Conservation (phyloP, 495 filamentous ascomycete species). For the Neurospora africana region DNA sequence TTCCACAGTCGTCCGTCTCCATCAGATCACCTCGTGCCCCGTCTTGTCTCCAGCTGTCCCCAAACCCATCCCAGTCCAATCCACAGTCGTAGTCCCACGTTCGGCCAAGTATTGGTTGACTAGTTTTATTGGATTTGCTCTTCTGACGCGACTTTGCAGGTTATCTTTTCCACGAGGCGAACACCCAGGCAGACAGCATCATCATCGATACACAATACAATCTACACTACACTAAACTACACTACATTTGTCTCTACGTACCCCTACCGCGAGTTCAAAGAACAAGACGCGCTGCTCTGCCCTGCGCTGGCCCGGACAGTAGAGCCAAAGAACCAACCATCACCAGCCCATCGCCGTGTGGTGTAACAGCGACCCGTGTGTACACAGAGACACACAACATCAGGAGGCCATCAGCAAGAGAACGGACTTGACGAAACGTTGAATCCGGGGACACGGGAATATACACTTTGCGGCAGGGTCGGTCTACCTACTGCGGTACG, state of each 20-base stretch:
- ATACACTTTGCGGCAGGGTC: not conserved
- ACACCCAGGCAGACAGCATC: not conserved
- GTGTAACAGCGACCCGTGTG: conserved; percentile 24
- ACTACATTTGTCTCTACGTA: not conserved
- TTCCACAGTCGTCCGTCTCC: not conserved
- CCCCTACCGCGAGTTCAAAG: conserved; percentile 8
- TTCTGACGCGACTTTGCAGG: conserved; percentile 32
- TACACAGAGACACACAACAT: conserved; percentile 15
- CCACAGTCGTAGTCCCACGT: not conserved
- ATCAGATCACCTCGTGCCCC: not conserved
- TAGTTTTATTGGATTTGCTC: conserved; percentile 1
- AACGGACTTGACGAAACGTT: conserved; percentile 3
- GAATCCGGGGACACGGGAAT: conserved; percentile 18
- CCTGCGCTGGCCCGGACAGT: conserved; percentile 11
- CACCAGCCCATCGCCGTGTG: conserved; percentile 15
- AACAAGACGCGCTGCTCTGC: conserved; percentile 9
- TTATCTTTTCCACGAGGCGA: conserved; percentile 15
- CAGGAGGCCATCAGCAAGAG: not conserved
- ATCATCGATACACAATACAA: not conserved
- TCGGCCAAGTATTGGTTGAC: not conserved
- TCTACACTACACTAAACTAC: not conserved
- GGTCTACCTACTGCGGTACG: not conserved
- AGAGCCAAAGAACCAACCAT: conserved; percentile 19
- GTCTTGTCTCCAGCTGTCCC: not conserved
- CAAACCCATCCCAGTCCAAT: not conserved